Conservation (phyloP, 139 green algal genomes). For the Tetradesmus obliquus region DNA sequence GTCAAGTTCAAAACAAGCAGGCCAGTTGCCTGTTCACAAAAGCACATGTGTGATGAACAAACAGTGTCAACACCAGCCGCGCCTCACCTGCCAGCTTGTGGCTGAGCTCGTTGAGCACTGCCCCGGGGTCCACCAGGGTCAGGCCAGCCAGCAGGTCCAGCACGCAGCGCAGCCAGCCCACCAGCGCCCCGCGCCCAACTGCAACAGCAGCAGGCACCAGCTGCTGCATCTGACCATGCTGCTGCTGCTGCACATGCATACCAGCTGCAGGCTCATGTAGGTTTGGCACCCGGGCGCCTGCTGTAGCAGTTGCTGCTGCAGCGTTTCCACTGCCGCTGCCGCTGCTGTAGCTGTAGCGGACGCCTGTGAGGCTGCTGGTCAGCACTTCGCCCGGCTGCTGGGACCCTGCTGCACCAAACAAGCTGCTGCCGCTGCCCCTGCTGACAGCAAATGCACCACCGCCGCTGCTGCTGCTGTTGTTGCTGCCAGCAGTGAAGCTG, state of each 20-base stretch:
- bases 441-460: neutral
- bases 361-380: neutral
- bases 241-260: constrained; percentile 1
- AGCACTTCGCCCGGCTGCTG: neutral
- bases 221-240: neutral
- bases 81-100: constrained; percentile 29
- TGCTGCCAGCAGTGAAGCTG: neutral
- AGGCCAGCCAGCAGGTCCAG: constrained; percentile 34
- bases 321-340: neutral
- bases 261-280: neutral
- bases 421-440: neutral
- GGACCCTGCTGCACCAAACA: neutral
- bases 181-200: neutral
- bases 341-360: neutral
- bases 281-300: neutral
- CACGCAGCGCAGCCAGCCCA: constrained; percentile 24
- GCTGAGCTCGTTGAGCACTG: constrained; percentile 41
- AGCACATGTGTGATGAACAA: too few relatives aligned
- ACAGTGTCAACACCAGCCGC: too few relatives aligned
- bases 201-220: neutral
- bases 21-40: too few relatives aligned
- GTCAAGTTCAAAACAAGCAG: too few relatives aligned
- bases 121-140: constrained; percentile 17
- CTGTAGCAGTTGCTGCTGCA: neutral
- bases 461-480: neutral